A percentile compares a stretch with the other conserved stretches of the same genome.
These are phyloP conservation scores for Acorus calamus DNA, from an alignment of 106 monocot species.

Conservation along the genomic window DNA sequence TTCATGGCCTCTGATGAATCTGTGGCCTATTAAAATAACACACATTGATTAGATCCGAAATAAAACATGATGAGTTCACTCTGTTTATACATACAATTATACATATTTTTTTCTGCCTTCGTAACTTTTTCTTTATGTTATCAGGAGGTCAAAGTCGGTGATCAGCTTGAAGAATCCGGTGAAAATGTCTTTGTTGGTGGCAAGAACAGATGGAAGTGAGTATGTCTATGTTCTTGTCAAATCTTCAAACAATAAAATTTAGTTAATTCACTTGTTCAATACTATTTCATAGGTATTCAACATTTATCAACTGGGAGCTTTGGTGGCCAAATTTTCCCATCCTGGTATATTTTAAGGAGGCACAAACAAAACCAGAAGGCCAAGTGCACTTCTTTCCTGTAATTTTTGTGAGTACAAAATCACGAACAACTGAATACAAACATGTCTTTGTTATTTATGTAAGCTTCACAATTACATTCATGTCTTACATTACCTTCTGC, in stretches of 20 bases:
- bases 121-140: neutral
- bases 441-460: neutral
- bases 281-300: slow-evolving; percentile 53
- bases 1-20: too few relatives aligned
- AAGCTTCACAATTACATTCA: neutral
- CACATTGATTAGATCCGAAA: too few relatives aligned
- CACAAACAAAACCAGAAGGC: slow-evolving; percentile 89
- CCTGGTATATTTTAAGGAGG: slow-evolving; percentile 95
- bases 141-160: slow-evolving; percentile 83
- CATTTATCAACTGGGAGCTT: slow-evolving; percentile 96
- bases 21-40: too few relatives aligned
- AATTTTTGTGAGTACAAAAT: slow-evolving; percentile 60
- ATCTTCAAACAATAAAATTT: neutral
- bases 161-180: slow-evolving; percentile 65
- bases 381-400: slow-evolving; percentile 97
- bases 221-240: neutral
- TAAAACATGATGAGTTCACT: too few relatives aligned
- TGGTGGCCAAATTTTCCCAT: slow-evolving; percentile 98
- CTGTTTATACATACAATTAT: neutral
- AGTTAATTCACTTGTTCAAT: neutral
- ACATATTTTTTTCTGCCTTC: neutral
- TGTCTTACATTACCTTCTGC: slow-evolving; percentile 1
- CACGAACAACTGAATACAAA: neutral
- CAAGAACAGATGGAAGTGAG: slow-evolving; percentile 96
- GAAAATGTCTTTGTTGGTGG: slow-evolving; percentile 99